Evolutionary conservation across 352 stramenopile genomes (phyloP).

Genomic region (Phytopythium chamaehyphon): DNA sequence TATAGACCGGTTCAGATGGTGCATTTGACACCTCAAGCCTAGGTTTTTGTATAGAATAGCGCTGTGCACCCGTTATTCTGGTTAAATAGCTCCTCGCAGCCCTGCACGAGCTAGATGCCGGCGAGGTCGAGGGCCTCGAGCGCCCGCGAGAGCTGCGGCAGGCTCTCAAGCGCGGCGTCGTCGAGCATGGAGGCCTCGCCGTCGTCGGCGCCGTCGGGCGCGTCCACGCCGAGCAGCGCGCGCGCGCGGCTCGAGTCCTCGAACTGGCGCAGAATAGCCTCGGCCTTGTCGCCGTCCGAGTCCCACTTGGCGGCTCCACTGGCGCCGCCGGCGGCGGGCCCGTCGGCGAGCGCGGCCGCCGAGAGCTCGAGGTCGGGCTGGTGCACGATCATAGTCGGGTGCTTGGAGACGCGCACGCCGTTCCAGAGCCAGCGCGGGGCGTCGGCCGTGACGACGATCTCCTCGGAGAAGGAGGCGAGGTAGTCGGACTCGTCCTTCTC

Average conservation of each 20-base stretch:
- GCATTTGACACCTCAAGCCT: no score
- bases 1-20: background rate
- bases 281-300: conserved; percentile 77
- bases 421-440: conserved; percentile 85
- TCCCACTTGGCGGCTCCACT: conserved; percentile 61
- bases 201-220: conserved; percentile 46
- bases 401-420: conserved; percentile 73
- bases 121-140: conserved; percentile 78
- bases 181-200: conserved; percentile 48
- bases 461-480: conserved; percentile 71
- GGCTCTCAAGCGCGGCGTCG: conserved; percentile 50
- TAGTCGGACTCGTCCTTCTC: conserved; percentile 89
- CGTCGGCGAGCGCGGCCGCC: conserved; percentile 27
- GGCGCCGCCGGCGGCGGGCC: conserved; percentile 13
- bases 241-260: conserved; percentile 73
- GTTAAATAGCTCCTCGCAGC: background rate
- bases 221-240: conserved; percentile 35
- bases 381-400: conserved; percentile 86
- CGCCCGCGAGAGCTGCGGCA: conserved; percentile 57
- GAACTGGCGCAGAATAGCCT: conserved; percentile 78
- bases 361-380: conserved; percentile 62
- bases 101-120: conserved; percentile 33
- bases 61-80: conserved; percentile 1
- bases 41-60: background rate
- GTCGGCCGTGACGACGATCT: conserved; percentile 73